These are phyloP conservation scores for Mycena indigotica DNA, from an alignment of 768 basidiomycete genomes.

Conservation along the genomic window DNA sequence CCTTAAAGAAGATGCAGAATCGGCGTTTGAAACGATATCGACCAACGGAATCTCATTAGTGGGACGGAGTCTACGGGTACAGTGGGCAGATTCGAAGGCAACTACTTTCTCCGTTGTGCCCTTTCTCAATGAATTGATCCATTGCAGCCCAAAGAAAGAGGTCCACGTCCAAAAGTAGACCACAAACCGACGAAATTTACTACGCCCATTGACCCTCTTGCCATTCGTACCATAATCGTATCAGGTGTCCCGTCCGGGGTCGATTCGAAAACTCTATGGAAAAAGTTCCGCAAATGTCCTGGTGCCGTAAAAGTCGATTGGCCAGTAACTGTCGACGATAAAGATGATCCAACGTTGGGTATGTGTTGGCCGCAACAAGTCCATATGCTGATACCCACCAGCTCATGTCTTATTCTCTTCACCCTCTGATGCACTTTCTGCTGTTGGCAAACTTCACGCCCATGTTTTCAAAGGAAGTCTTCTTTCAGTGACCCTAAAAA, in stretches of 20 bases:
- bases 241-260: slow-evolving; percentile 69
- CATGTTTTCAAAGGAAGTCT: slow-evolving; percentile 89
- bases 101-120: not conserved
- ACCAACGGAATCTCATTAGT: slow-evolving; percentile 67
- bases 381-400: slow-evolving; percentile 21
- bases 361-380: not conserved
- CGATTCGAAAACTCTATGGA: slow-evolving; percentile 75
- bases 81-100: slow-evolving; percentile 84
- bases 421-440: slow-evolving; percentile 66
- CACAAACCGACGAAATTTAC: slow-evolving; percentile 36
- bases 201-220: slow-evolving; percentile 66
- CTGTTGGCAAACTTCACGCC: slow-evolving; percentile 82
- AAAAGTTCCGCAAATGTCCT: slow-evolving; percentile 79
- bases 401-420: slow-evolving; percentile 77
- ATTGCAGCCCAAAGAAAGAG: slow-evolving; percentile 48
- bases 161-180: slow-evolving; percentile 37
- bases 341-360: slow-evolving; percentile 54
- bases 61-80: slow-evolving; percentile 69
- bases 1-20: slow-evolving; percentile 83
- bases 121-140: not conserved
- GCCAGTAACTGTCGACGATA: slow-evolving; percentile 55
- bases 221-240: slow-evolving; percentile 78
- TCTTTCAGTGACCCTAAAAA: slow-evolving; percentile 87
- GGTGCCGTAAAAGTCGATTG: slow-evolving; percentile 80
- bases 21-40: slow-evolving; percentile 64